phyloP scores from a whole-genome alignment of 345 rosid species.

The Salix udensis region DNA sequence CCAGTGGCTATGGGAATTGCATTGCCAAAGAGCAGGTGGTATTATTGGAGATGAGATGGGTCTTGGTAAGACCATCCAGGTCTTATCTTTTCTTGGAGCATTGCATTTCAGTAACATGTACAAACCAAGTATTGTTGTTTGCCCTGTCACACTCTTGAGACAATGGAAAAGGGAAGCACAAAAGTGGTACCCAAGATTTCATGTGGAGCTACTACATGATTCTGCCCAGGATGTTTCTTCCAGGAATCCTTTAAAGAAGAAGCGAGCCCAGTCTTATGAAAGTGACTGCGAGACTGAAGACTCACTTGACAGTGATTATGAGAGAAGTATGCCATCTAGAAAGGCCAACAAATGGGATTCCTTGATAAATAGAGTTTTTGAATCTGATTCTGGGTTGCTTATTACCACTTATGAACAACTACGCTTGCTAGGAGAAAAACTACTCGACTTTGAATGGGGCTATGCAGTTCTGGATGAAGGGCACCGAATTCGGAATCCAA shows the following conservation, averaged over 20 bases:
- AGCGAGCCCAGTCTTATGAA: slow-evolving; percentile 42
- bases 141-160: slow-evolving; percentile 88
- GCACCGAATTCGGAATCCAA: slow-evolving; percentile 95
- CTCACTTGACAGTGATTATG: slow-evolving; percentile 60
- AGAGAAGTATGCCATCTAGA: slow-evolving; percentile 38
- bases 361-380: slow-evolving; percentile 71
- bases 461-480: slow-evolving; percentile 96
- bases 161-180: slow-evolving; percentile 97
- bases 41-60: slow-evolving; percentile 99
- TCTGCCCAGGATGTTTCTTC: slow-evolving; percentile 63
- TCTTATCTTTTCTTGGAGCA: slow-evolving; percentile 87
- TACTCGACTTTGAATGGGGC: slow-evolving; percentile 92
- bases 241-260: slow-evolving; percentile 21
- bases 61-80: slow-evolving; percentile 95
- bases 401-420: slow-evolving; percentile 95
- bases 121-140: slow-evolving; percentile 85
- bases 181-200: slow-evolving; percentile 76
- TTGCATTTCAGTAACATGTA: slow-evolving; percentile 91
- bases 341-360: slow-evolving; percentile 73
- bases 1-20: slow-evolving; percentile 99
- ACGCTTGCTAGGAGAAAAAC: slow-evolving; percentile 70
- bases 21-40: slow-evolving; percentile 98
- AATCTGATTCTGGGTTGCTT: slow-evolving; percentile 73
- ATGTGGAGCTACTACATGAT: slow-evolving; percentile 86
- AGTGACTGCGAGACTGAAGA: slow-evolving; percentile 73